These are phyloP conservation scores for Alternaria sp. DNA, from an alignment of 2,329 filamentous ascomycete genomes.

Conservation along the genomic window DNA sequence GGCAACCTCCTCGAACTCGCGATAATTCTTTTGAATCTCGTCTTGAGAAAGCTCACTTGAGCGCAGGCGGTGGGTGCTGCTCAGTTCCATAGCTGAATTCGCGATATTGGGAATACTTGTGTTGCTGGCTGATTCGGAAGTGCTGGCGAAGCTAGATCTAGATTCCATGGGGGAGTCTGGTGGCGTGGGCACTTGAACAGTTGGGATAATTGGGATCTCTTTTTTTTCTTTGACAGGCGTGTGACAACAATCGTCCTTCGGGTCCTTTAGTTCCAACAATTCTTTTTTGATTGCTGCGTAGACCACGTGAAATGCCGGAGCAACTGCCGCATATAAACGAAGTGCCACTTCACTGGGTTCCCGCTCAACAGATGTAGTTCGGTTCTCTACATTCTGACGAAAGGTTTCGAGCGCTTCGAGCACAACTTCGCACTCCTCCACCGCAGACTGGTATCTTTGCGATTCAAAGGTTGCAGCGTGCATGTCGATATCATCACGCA, in stretches of 20 bases:
- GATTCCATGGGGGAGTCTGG: neutral
- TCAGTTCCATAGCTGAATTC: neutral
- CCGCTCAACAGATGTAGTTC: neutral
- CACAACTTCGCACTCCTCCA: neutral
- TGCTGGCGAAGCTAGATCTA: neutral
- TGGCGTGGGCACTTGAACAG: neutral
- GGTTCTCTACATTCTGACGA: neutral
- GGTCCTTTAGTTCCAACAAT: neutral
- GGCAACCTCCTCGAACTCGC: slow-evolving; percentile 20
- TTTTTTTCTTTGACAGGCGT: neutral
- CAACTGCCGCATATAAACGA: neutral
- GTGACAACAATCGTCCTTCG: neutral
- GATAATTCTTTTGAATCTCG: slow-evolving; percentile 27
- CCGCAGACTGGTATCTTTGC: neutral
- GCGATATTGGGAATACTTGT: neutral
- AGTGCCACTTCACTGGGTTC: neutral
- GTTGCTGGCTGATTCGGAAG: neutral
- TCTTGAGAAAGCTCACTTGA: slow-evolving; percentile 13
- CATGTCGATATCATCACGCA: neutral
- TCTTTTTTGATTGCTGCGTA: neutral
- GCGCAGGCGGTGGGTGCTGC: neutral
- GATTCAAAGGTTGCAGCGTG: neutral
- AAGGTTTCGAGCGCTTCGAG: neutral
- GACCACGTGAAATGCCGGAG: neutral
- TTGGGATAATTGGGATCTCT: neutral